Base-by-base conservation (phyloP, 805 yeast genomes). In the Starmerella geochares region DNA sequence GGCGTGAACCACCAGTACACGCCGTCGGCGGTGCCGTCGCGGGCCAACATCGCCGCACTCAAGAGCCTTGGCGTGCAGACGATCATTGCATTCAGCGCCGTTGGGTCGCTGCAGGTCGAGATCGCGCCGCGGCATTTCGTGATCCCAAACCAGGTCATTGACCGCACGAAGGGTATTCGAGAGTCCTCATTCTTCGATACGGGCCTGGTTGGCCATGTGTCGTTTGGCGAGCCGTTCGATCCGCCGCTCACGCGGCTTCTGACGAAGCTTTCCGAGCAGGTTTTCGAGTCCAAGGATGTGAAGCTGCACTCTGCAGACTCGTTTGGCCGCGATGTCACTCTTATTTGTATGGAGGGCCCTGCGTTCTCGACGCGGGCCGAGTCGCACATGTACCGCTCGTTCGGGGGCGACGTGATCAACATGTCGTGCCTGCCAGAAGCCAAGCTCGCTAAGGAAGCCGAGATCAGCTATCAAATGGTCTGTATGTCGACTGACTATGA, bases 401-500 rank as follows among this genome's bases (percentile, higher is more conserved):
- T 92, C 81, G 96, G 95, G 50, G 97, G 95, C 7, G 78, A 87
- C 29, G 94, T 92, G 49, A 92, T 92, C 66, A 92, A 92, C 72
- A 92, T 92, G 99, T 82, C 94, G 46, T 92, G 86, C 50, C 69
- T 92, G 52, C 99, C 99, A n/a, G 99, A 92, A 71, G 82, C 95
- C 35, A 92, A 92, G 66, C 76, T 92, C 56, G 98, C 99, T 3
- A 79, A 94, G 63, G 99, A 92, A 70, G 96, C 97, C 40, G 99
- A 92, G 68, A 81, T 92, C 57, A 76, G 95, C 25, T 92, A 92
- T 69, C 97, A 90, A 68, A 92, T 92, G 96, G 77, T 92, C 56
- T 92, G 99, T 69, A 92, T 92, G 99, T 82, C 95, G 1, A 92
- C 99, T 3, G 99, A 92, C 67, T 92, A 92, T 68, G 99, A 92